Evolutionary conservation across 768 basidiomycete genomes (phyloP), one percentile per base, ranked within the genome.

Genomic region (Candolleomyces efflorescens): DNA sequence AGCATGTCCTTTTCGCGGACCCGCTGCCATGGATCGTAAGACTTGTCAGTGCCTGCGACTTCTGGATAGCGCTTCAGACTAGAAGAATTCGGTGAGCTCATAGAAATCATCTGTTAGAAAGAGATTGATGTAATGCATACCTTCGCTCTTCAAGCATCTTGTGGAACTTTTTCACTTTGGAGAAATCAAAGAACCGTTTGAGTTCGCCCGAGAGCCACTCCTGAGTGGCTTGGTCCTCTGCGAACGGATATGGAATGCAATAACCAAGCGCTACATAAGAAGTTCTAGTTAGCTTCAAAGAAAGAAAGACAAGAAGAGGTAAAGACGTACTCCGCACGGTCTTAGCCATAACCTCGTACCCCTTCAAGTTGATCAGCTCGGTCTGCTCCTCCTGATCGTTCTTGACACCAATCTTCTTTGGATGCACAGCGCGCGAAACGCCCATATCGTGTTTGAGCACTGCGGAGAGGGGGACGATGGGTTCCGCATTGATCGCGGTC

Each of bases 361-460:
- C 12, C 22, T 10, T 15, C 13, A 57, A n/a, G 47, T 57, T 43
- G 48, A 50, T 36, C 55, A 56, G 17, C 26, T 50, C 54, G 39
- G 67, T 61, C 60, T 68, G 65, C 39, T 62, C 59, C 22, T 54
- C 48, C 59, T 41, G 24, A 15, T 51, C 53, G 32, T 23, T 49
- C 15, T 36, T 26, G 15, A 37, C 36, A 27, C 52, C 26, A 41
- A 59, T 60, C 12, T 65, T 68, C 41, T 20, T 49, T 10, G 20
- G 17, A 9, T 11, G 11, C 15, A 37, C 18, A 26, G 24, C 54
- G 2, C 26, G 12, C 15, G 48, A 22, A n/a, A 43, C 22, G 5
- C 20, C 60, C 18, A 71, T 61, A 49, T 75, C 71, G 39, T 67
- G 68, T n/a, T 64, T 63, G 22, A 74, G 63, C 13, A 68, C 64